Conservation (phyloP, 176 grass and related monocot species). For the Chloris gayana region DNA sequence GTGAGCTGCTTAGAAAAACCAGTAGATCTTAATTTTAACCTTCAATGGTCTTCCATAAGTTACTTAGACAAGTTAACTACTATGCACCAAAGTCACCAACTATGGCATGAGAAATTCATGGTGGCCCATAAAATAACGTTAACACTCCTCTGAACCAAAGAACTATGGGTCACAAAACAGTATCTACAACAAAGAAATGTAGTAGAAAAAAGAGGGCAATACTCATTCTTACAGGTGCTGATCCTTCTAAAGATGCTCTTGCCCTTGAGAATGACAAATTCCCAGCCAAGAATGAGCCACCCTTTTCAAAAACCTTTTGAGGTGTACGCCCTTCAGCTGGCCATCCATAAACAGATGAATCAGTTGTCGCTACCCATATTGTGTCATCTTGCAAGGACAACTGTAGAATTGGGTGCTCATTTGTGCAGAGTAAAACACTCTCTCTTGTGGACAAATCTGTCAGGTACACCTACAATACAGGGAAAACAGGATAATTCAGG, state of each 20-base stretch:
- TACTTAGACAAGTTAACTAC: not conserved
- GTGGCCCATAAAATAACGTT: not conserved
- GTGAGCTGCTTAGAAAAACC: constrained; percentile 2
- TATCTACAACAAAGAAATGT: constrained; percentile 7
- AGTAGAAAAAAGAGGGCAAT: constrained; percentile 23
- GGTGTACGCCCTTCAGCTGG: constrained; percentile 71
- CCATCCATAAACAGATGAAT: constrained; percentile 85
- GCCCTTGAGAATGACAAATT: constrained; percentile 98
- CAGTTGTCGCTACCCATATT: constrained; percentile 89
- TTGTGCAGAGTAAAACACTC: constrained; percentile 88
- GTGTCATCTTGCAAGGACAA: constrained; percentile 92
- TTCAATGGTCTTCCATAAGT: not conserved
- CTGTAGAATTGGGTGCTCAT: constrained; percentile 76
- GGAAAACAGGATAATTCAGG: constrained; percentile 35
- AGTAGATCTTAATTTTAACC: constrained; percentile 14
- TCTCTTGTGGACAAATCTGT: constrained; percentile 88
- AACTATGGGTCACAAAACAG: not conserved
- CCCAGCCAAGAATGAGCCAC: constrained; percentile 93
- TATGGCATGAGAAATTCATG: not conserved
- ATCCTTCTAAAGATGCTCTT: constrained; percentile 95
- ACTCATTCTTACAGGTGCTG: constrained; percentile 78
- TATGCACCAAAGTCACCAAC: not conserved
- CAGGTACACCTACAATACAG: constrained; percentile 73
- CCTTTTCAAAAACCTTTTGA: constrained; percentile 83
- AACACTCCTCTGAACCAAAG: not conserved